Evolutionary conservation across 2,329 filamentous ascomycete species (phyloP), one percentile per base, ranked within the genome.

Genomic region (Colletotrichum endophyticum): DNA sequence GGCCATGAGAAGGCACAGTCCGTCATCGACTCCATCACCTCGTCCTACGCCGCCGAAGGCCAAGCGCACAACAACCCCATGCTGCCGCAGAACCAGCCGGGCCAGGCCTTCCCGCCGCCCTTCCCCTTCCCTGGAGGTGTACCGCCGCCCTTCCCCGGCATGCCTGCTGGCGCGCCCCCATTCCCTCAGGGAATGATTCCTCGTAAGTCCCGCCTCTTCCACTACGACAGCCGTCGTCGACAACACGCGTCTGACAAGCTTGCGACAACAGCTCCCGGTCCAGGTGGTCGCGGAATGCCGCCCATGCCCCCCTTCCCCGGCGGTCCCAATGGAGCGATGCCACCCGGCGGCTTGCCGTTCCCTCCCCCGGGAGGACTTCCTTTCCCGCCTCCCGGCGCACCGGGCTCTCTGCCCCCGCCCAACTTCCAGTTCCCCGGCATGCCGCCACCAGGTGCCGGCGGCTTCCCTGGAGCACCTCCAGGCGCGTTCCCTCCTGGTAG

Each of bases 1-100:
- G 97, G 96, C 64, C 96, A 98, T 86, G 97, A 99, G 87, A 98
- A 99, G 88, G 96, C 97, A 76, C 97, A 99, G 87, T 97, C 95
- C 66, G 97, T 99, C 81, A 99, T 99, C 84, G 97, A 99, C 88
- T 96, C 94, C 81, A 99, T 99, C 86, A 99, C 97, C 57, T 95
- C 93, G 59, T 98, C 96, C 53, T 99, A 99, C 88, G 95, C 95
- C 79, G 96, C 95, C 80, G 97, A 98, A 87, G 97, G 97, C 81
- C 96, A 98, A 85, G 93, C 94, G 79, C 92, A 93, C 82, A 92
- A 92, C 77, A 98, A 98, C 85, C 96, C 95, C 68, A 95, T 97
- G 92, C 92, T 96, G 66, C 91, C 89, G 13, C 91, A 93, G 82
- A 93, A 93, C 85, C 93, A 93, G 83, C 91, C 91, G 66, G 89